Evolutionary conservation across 768 basidiomycete species (phyloP).

Genomic region (Suillus variegatus): DNA sequence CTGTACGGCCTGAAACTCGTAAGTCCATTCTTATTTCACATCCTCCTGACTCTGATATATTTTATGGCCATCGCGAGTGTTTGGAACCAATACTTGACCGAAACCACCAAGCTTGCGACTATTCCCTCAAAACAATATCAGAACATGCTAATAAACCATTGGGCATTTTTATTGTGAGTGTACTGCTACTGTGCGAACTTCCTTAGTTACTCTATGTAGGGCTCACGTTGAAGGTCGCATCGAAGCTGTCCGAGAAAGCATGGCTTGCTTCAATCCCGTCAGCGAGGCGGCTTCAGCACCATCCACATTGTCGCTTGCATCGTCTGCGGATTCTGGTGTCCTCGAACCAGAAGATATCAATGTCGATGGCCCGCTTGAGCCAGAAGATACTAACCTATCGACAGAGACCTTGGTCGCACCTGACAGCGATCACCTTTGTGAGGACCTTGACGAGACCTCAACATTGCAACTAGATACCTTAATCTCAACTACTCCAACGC

Average conservation of each 20-base stretch:
- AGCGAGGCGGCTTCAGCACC: conserved; percentile 1
- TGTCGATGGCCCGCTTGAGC: conserved; percentile 16
- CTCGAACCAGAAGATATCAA: conserved; percentile 4
- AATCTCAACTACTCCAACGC: conserved; percentile 23
- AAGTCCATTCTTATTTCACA: not conserved
- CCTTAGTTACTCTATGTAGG: conserved; percentile 31
- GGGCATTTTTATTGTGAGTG: not conserved
- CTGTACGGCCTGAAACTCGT: no score
- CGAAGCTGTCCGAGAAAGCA: conserved; percentile 35
- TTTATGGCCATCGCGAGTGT: not conserved
- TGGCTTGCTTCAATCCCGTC: conserved; percentile 22
- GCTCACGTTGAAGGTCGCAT: conserved; percentile 40
- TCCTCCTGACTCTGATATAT: not conserved
- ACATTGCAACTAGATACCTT: conserved; percentile 30
- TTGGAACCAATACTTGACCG: not conserved
- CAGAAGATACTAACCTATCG: conserved; percentile 24
- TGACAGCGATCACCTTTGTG: conserved; percentile 54
- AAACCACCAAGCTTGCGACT: not conserved
- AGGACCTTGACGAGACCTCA: conserved; percentile 38
- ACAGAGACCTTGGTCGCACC: conserved; percentile 21
- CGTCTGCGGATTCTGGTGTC: not conserved
- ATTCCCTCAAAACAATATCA: not conserved
- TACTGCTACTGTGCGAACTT: conserved; percentile 10
- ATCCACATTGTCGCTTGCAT: not conserved
- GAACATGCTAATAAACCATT: not conserved